Percentiles rank a stretch among this genome's conserved stretches.
These are phyloP conservation scores for Basidiobolus meristosporus DNA, from an alignment of 371 early-diverging fungal species.

Conservation along the genomic window DNA sequence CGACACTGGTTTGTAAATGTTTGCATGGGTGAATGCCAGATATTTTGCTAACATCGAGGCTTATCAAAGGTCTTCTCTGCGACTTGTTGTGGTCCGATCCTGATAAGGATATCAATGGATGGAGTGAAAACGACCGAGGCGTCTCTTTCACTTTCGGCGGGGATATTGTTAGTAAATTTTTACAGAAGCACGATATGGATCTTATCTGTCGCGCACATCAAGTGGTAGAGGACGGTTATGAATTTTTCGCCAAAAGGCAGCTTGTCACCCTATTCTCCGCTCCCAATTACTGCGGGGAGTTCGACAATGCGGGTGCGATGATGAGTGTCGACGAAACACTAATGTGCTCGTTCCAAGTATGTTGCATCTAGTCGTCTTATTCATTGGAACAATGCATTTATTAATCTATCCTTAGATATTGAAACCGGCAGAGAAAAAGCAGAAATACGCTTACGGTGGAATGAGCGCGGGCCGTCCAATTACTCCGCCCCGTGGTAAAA, in stretches of 20 bases:
- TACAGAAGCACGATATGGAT: constrained; percentile 80
- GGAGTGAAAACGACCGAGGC: constrained; percentile 98
- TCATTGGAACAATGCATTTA: too few relatives aligned
- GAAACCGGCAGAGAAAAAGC: constrained; percentile 65
- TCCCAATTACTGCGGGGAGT: constrained; percentile 98
- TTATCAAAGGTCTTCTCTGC: too few relatives aligned
- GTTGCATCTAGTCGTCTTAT: too few relatives aligned
- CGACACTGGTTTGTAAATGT: too few relatives aligned
- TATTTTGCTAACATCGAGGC: too few relatives aligned
- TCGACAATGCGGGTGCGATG: constrained; percentile 90
- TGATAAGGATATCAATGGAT: constrained; percentile 50
- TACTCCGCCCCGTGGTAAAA: constrained; percentile 32
- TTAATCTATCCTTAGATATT: too few relatives aligned
- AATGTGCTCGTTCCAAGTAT: too few relatives aligned
- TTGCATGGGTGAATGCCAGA: too few relatives aligned
- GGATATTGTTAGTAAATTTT: constrained; percentile 71
- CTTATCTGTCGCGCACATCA: constrained; percentile 93
- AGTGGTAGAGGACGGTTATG: constrained; percentile 98
- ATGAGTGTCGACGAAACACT: constrained; percentile 89
- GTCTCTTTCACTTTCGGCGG: constrained; percentile 91
- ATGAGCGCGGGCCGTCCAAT: constrained; percentile 31
- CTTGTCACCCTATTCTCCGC: constrained; percentile 94
- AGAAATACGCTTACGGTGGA: constrained; percentile 45
- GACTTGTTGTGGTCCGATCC: constrained; percentile 89
- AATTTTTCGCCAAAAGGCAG: constrained; percentile 88